A percentile compares a stretch with the other conserved stretches of the same genome.
Evolutionary conservation across 805 yeast species (phyloP).

Genomic region (Pichia manshurica): DNA sequence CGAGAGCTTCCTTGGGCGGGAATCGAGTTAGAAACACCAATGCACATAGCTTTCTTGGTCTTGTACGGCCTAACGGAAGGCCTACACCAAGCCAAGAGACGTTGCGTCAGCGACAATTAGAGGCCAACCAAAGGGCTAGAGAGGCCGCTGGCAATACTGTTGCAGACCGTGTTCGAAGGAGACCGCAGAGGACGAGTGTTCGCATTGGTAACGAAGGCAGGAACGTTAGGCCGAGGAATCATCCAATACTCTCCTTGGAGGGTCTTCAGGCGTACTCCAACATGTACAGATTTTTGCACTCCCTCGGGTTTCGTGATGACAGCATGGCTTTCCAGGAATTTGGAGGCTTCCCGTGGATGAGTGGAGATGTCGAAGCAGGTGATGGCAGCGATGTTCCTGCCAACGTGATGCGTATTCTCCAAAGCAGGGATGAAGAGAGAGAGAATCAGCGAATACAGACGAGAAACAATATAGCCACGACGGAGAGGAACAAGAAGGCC

Average conservation of each 20-base stretch:
- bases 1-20: too few relatives aligned
- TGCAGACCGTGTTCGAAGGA: background rate
- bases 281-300: conserved; percentile 4
- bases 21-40: too few relatives aligned
- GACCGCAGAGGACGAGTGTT: background rate
- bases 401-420: conserved; percentile 26
- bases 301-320: background rate
- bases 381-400: conserved; percentile 22
- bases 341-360: too few relatives aligned
- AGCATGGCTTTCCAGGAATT: too few relatives aligned
- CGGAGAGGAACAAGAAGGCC: conserved; percentile 16
- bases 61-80: background rate
- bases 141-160: background rate
- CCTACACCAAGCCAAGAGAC: background rate
- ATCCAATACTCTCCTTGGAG: background rate
- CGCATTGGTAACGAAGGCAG: background rate
- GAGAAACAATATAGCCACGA: conserved; percentile 19
- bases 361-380: background rate
- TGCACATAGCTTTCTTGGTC: too few relatives aligned
- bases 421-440: conserved; percentile 24
- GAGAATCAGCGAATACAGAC: conserved; percentile 23
- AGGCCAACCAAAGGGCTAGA: background rate
- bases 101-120: conserved; percentile 1
- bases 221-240: background rate
- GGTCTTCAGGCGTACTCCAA: background rate